Base-by-base conservation (phyloP, 139 green algal species). In the Pycnococcus provasolii region DNA sequence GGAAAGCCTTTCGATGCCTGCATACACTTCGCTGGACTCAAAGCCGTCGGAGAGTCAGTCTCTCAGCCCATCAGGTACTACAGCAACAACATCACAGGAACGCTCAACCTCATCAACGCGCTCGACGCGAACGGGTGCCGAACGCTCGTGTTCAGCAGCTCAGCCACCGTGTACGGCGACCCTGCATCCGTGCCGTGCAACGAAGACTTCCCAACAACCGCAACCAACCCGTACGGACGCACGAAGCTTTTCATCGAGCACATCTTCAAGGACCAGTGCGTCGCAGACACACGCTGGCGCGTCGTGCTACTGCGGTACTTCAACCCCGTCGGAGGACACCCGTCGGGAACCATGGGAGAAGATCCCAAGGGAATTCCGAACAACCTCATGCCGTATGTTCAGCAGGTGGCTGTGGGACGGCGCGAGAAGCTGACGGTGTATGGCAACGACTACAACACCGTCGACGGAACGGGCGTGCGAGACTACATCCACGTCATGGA, bases 401-500 rank as follows among this genome's bases (percentile, higher is more conserved):
- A 97, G 71, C 88, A 95, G 81, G 93, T 99, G 13, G 94, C 90
- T 1, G 81, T 96, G 42, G 86, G 87, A 1, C 83, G 94, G 62
- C 81, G 87, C 11, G 70, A 81, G 58, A 77, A 89, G 67, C 81
- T 99, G 39, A 86, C 72, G 44, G 93, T 99, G 62, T 99, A 88
- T 73, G 93, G 93, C 43, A 81, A 73, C 43, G 92, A 98, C 80
- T 98, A 98, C 83, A 72, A 75, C 13, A 98, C 92, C 0, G 77
- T 73, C 6, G 80, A 84, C 52, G 80, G 75, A 39, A 85, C 80
- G 2, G 79, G 76, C 62, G 79, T 96, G 64, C 82, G 94, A 37
- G 94, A 99, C 77, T 99, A 97, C 85, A 97, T 98, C 73, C 93
- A 99, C 70, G 93, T 99, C 11, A 89, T 96, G 80, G 82, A 86